These are phyloP conservation scores for Staphylotrichum tortipilum DNA, from an alignment of 495 filamentous ascomycete species.

Conservation along the genomic window DNA sequence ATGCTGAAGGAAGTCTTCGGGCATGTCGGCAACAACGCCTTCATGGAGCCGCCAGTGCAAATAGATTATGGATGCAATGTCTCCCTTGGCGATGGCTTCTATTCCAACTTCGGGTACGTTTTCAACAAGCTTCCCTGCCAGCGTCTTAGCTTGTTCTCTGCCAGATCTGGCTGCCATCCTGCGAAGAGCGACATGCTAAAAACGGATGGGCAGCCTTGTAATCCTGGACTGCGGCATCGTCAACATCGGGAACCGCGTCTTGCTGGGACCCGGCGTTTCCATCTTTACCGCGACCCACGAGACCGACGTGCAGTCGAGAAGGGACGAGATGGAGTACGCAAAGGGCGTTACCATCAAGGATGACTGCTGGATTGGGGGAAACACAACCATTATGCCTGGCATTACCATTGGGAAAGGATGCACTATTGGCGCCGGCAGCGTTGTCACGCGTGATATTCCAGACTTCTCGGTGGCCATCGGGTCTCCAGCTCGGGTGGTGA, in stretches of 20 bases:
- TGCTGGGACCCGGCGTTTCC: conserved; percentile 37
- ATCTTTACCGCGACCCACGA: conserved; percentile 42
- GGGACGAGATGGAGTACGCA: conserved; percentile 32
- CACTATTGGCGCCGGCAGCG: conserved; percentile 70
- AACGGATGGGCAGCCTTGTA: conserved; percentile 36
- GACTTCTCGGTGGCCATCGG: conserved; percentile 52
- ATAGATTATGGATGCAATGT: conserved; percentile 52
- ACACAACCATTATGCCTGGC: conserved; percentile 65
- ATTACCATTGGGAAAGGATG: conserved; percentile 65
- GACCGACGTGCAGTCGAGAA: conserved; percentile 31
- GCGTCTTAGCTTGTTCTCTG: no score
- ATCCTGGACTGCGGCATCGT: conserved; percentile 40
- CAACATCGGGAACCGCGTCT: conserved; percentile 34
- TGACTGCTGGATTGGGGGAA: conserved; percentile 80
- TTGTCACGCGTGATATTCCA: conserved; percentile 78
- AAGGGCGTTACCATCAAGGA: conserved; percentile 34
- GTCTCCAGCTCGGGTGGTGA: conserved; percentile 53
- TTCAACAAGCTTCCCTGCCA: no score
- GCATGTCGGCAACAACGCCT: conserved; percentile 34
- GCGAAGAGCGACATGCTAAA: no score
- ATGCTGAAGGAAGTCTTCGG: conserved; percentile 38
- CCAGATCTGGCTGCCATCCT: no score
- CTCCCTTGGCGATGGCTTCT: conserved; percentile 40
- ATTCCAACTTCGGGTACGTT: conserved; percentile 50
- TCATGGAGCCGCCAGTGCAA: conserved; percentile 44